Base-by-base conservation (phyloP, 2,329 filamentous ascomycete genomes). In the Fusarium tupiense region DNA sequence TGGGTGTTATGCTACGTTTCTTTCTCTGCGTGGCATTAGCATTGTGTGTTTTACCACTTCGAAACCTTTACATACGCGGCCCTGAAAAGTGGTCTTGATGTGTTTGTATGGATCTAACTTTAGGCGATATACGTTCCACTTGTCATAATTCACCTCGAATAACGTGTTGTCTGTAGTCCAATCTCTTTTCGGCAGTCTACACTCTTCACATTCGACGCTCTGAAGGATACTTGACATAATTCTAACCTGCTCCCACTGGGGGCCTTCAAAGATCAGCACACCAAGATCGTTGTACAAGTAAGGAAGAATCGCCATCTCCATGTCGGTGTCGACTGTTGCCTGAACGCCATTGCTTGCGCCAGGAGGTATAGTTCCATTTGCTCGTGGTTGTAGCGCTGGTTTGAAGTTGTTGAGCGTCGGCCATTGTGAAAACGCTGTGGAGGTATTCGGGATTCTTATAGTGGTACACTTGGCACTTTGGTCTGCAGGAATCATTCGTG, bases 281-380 rank as follows among this genome's bases (percentile, higher is more conserved):
- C 82, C 82, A 2, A 82, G 72, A 53, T 83, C 81, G 26, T 81
- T 73, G 57, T 82, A 82, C 8, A 82, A 22, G 37, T 74, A 71
- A 26, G 62, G 62, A 19, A 75, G 37, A 43, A 52, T 49, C 53
- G 19, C 33, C 38, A 44, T 53, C 24, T 26, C 12, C 20, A 37
- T 24, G 17, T 29, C 8, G 50, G 8, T 46, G 17, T 12, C 35
- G 12, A n/a, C 5, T 19, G 26, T 17, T 22, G 49, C 49, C 22
- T 24, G 8, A 5, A 22, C 35, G 8, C 24, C 33, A 35, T 6
- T 4, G 5, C 6, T 11, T 52, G 31, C 31, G 7, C 53, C 52
- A n/a, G 9, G n/a, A 7, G 5, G 20, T 33, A 44, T n/a, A 44
- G 38, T 60, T n/a, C 26, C 22, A 4, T 6, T 37, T 69, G 52